phyloP scores from a whole-genome alignment of 768 basidiomycete species.

The Termitomyces sp. region DNA sequence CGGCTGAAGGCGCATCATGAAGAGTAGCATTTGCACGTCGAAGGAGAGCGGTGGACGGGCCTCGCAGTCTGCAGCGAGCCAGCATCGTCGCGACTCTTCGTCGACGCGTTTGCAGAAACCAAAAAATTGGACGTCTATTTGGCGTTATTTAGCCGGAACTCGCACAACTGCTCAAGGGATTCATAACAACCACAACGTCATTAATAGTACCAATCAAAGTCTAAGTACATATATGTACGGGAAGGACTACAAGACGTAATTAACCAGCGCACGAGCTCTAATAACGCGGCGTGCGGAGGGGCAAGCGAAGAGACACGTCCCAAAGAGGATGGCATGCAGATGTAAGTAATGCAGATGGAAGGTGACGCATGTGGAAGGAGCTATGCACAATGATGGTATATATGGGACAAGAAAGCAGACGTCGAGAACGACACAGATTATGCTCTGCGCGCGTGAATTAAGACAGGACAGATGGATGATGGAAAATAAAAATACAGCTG shows the following conservation, averaged over 20 bases:
- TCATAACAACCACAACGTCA: not conserved
- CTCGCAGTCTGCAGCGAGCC: constrained; percentile 20
- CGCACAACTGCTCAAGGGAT: not conserved
- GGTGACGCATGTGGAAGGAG: constrained; percentile 3
- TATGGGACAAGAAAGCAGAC: constrained; percentile 2
- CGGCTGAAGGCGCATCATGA: not conserved
- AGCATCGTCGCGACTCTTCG: constrained; percentile 18
- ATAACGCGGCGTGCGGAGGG: not conserved
- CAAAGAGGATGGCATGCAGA: not conserved
- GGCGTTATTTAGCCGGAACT: constrained; percentile 7
- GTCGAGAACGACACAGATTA: not conserved
- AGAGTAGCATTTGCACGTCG: constrained; percentile 21
- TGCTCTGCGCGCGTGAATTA: constrained; percentile 6
- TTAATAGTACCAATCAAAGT: not conserved
- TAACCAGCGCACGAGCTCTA: constrained; percentile 3
- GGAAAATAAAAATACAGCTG: constrained; percentile 11
- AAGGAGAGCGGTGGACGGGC: constrained; percentile 10
- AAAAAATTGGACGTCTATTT: constrained; percentile 15
- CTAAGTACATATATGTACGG: constrained; percentile 12
- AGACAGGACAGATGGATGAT: not conserved
- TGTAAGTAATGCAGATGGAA: not conserved
- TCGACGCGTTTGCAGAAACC: not conserved
- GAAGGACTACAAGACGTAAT: constrained; percentile 4
- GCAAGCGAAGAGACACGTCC: not conserved
- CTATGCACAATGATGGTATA: constrained; percentile 5